Base-by-base conservation (phyloP, 176 grass and related monocot genomes). In the Saccharum officinarum region DNA sequence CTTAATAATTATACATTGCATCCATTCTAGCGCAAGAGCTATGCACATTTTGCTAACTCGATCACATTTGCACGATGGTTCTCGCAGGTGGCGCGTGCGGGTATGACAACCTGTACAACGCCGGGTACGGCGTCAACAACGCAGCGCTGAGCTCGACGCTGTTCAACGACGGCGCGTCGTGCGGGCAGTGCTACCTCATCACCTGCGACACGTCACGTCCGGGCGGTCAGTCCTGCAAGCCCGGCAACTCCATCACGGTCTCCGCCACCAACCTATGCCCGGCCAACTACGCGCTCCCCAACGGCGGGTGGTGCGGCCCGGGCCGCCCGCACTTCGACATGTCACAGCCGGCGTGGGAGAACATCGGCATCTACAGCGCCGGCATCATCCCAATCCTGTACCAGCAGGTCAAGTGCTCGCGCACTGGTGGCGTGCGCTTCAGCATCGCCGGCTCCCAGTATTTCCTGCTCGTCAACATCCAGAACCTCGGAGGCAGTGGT, bases 51-150 rank as follows among this genome's bases (percentile, higher is more conserved):
- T 45, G 44, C 44, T 45, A 45, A 45, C 44, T 28, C 28, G 28
- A 28, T 28, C 28, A 28, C 28, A 28, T 28, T 28, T 28, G 28
- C 28, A 28, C 28, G 28, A 28, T 28, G 28, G 28, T 28, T 28
- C 28, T 28, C 28, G 28, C 45, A 97, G 94, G 94, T 11, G 94
- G 90, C 49, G 94, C 92, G 37, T 97, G 94, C 4, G 94, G 94
- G n/a, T 97, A 97, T 36, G 92, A 88, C 12, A 94, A 97, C 76
- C 73, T 97, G 18, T 97, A 94, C 87, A 16, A 50, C 4, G 47
- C 47, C 14, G 47, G 47, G 14, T 50, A 50, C 15, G 47, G 47
- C 14, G 47, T 86, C 0, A 4, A 5, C 47, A 50, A 16, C 1
- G 47, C 47, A 0, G 47, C 47, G 45, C 45, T 47, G 45, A 47